Conservation (phyloP, 257 asterid species). For the Verbascum thapsus region DNA sequence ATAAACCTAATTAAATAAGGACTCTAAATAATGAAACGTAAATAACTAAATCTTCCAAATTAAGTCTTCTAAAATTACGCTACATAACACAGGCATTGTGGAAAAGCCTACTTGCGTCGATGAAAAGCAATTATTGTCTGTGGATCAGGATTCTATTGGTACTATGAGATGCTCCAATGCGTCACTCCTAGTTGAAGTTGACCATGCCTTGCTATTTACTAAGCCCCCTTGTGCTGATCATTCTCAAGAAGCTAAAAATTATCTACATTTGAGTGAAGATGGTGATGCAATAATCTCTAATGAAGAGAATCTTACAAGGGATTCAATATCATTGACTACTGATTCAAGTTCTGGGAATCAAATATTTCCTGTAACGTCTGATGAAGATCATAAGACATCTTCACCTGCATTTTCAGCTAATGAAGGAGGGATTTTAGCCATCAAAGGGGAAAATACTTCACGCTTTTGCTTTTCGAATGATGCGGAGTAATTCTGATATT, state of each 20-base stretch:
- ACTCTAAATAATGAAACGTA: too few relatives aligned
- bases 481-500: conserved; percentile 22
- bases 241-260: conserved; percentile 30
- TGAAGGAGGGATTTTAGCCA: conserved; percentile 30
- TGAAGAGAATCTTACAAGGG: conserved; percentile 29
- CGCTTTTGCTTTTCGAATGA: conserved; percentile 29
- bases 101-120: conserved; percentile 8
- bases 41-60: too few relatives aligned
- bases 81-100: conserved; percentile 20
- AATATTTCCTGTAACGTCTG: conserved; percentile 23
- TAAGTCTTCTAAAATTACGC: too few relatives aligned
- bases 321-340: conserved; percentile 17
- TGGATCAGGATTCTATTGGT: conserved; percentile 28
- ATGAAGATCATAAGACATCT: conserved; percentile 27
- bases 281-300: conserved; percentile 22
- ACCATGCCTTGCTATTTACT: too few relatives aligned
- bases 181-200: too few relatives aligned
- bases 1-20: too few relatives aligned
- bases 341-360: conserved; percentile 23
- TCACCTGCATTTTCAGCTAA: conserved; percentile 33
- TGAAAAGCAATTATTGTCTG: conserved; percentile 29
- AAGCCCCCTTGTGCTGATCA: conserved; percentile 20
- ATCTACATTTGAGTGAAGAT: conserved; percentile 28
- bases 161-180: too few relatives aligned
- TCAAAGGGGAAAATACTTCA: conserved; percentile 23